Evolutionary conservation across 1,139 yeast genomes (phyloP), one percentile per base, ranked within the genome.

Genomic region (Taphrina betulina): DNA sequence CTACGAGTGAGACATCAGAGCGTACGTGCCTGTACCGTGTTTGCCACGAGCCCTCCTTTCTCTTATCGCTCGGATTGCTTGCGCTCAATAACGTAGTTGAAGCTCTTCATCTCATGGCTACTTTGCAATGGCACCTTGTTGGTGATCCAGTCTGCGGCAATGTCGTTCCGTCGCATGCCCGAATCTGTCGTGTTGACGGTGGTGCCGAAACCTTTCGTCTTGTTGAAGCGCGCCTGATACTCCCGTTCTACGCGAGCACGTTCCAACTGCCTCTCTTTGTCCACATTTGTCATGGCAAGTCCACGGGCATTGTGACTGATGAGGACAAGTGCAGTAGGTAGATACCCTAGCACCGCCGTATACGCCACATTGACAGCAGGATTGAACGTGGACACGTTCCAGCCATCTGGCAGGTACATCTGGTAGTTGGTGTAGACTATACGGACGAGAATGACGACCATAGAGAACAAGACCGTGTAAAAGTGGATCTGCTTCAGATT

Each of bases 401-500:
- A 45, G 22, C 43, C 52, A 23, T 43, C 10, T 12, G 41, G 45
- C 8, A 31, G 19, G 43, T 43, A 42, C 50, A 52, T 52, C 5
- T 44, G 46, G 36, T 33, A 34, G n/a, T 38, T 50, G 14, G 54
- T 50, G 46, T 50, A 52, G 36, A 52, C 14, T 37, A 43, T 22
- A 14, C 56, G 56, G 20, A 52, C 51, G 1, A 33, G 23, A 3
- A 33, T n/a, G 29, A 26, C 37, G 12, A 29, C 23, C 26, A 52
- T 23, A 29, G 40, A 31, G 17, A 29, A 12, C 7, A 34, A 40
- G 16, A 43, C 48, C 14, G 48, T 33, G 38, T 5, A 29, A 22
- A 43, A 33, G n/a, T 43, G 48, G 5, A 43, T 16, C 14, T 43
- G 48, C 14, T 35, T 20, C 43, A 34, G 26, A 7, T 45, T 19